Conservation (phyloP, 2,329 filamentous ascomycete species). For the Microsporum audouinii region DNA sequence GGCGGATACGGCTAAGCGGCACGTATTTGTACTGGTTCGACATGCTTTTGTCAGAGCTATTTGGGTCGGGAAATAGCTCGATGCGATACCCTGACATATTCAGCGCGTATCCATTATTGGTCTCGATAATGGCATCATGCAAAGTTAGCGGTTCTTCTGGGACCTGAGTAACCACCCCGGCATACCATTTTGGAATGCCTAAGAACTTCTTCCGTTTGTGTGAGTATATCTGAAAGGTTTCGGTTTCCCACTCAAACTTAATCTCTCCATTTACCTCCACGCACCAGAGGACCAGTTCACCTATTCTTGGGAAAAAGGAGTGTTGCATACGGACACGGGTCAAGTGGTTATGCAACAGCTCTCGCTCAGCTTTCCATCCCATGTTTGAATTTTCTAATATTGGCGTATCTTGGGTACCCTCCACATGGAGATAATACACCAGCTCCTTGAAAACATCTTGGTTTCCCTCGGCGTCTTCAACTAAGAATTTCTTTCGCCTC, state of each 20-base stretch:
- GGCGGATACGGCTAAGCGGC: conserved; percentile 42
- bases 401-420: conserved; percentile 31
- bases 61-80: conserved; percentile 45
- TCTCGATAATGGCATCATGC: conserved; percentile 37
- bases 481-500: conserved; percentile 8
- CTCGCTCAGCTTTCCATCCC: conserved; percentile 45
- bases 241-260: conserved; percentile 23
- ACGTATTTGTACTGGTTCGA: conserved; percentile 47
- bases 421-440: conserved; percentile 38
- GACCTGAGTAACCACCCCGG: conserved; percentile 44
- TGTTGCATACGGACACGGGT: conserved; percentile 34
- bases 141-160: conserved; percentile 35
- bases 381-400: conserved; percentile 43
- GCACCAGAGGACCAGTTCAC: conserved; percentile 47
- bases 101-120: conserved; percentile 32
- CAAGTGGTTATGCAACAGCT: conserved; percentile 33
- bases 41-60: conserved; percentile 39
- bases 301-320: conserved; percentile 43
- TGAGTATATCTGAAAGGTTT: conserved; percentile 26
- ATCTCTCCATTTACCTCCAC: conserved; percentile 25
- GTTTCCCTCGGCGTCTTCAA: conserved; percentile 41
- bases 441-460: conserved; percentile 43
- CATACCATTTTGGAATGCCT: conserved; percentile 43
- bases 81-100: conserved; percentile 46
- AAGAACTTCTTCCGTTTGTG: conserved; percentile 22